These are phyloP conservation scores for Monosporozyma siamensis DNA, from an alignment of 805 yeast genomes.

Conservation along the genomic window DNA sequence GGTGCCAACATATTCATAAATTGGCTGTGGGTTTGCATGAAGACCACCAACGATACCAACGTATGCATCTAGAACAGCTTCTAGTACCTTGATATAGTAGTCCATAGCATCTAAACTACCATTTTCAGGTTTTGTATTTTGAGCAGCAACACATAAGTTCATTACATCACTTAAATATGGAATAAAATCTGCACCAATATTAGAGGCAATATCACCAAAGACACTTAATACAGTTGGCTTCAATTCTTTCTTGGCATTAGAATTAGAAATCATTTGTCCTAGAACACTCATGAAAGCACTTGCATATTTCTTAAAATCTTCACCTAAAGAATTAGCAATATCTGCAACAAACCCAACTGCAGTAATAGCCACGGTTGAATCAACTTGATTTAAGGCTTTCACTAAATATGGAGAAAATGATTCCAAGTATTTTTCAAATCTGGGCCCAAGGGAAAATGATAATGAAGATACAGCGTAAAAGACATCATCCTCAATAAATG, in stretches of 20 bases:
- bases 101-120: slow-evolving; percentile 66
- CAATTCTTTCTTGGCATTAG: slow-evolving; percentile 65
- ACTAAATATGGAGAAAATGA: slow-evolving; percentile 76
- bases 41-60: slow-evolving; percentile 94
- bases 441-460: slow-evolving; percentile 67
- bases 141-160: slow-evolving; percentile 63
- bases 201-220: slow-evolving; percentile 91
- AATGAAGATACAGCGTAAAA: slow-evolving; percentile 86
- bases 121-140: slow-evolving; percentile 54
- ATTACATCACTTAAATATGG: slow-evolving; percentile 74
- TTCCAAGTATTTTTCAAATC: slow-evolving; percentile 68
- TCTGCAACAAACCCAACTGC: slow-evolving; percentile 96
- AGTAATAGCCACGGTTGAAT: slow-evolving; percentile 73
- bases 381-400: slow-evolving; percentile 71
- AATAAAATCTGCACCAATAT: slow-evolving; percentile 67
- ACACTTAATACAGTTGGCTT: slow-evolving; percentile 85
- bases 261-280: slow-evolving; percentile 60
- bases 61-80: slow-evolving; percentile 89
- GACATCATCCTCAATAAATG: slow-evolving; percentile 82
- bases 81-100: slow-evolving; percentile 61
- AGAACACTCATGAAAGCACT: slow-evolving; percentile 75
- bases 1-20: slow-evolving; percentile 56
- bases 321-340: slow-evolving; percentile 80
- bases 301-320: slow-evolving; percentile 60
- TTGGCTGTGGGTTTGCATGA: slow-evolving; percentile 53